phyloP scores from a whole-genome alignment of 2,329 filamentous ascomycete species.

The Alternaria gaisen region DNA sequence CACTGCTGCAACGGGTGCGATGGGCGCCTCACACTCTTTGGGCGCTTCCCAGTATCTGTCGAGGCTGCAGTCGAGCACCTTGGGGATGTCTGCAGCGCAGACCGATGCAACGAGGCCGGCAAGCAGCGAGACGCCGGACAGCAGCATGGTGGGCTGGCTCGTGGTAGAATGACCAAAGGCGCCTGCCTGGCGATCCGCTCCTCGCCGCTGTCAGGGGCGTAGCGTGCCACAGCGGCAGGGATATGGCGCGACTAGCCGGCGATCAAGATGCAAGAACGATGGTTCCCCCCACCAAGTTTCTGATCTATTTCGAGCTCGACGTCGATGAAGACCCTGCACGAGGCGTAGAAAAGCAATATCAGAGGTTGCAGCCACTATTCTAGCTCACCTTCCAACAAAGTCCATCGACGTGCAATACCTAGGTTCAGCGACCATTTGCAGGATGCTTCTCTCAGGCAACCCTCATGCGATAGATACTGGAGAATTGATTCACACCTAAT shows the following conservation, averaged over 20 bases:
- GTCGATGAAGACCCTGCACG: neutral
- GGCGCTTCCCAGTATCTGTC: conserved; percentile 8
- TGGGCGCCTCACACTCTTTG: conserved; percentile 33
- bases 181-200: conserved; percentile 19
- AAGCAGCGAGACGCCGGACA: conserved; percentile 14
- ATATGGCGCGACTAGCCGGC: conserved; percentile 5
- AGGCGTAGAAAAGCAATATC: neutral
- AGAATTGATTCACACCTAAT: too few species aligned
- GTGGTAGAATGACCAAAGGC: conserved; percentile 16
- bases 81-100: conserved; percentile 16
- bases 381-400: too few species aligned
- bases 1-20: conserved; percentile 36
- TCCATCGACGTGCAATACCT: too few species aligned
- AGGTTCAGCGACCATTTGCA: too few species aligned
- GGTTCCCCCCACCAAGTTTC: neutral
- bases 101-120: conserved; percentile 18
- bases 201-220: conserved; percentile 26
- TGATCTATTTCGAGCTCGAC: neutral
- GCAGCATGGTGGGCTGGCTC: conserved; percentile 18
- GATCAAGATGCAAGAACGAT: neutral
- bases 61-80: conserved; percentile 28
- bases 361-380: too few species aligned
- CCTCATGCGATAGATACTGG: too few species aligned
- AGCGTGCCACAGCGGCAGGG: conserved; percentile 9
- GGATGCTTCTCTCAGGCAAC: too few species aligned